Conservation (phyloP, 2,329 filamentous ascomycete species). For the Verticillium longisporum region DNA sequence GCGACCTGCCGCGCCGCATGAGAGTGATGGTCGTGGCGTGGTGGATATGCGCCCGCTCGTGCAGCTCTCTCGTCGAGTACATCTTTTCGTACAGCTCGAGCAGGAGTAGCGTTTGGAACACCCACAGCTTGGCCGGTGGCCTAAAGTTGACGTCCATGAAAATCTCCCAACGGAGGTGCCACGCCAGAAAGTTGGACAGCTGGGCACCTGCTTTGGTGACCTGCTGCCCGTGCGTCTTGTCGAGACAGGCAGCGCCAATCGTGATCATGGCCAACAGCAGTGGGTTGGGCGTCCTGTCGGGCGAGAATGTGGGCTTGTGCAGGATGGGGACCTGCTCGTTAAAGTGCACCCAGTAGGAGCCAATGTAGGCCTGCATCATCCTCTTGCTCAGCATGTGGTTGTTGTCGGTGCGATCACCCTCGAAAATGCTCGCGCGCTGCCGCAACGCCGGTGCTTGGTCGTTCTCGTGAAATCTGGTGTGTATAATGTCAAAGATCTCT, state of each 20-base stretch:
- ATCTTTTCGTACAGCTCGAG: slow-evolving; percentile 96
- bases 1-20: slow-evolving; percentile 86
- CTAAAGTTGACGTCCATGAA: slow-evolving; percentile 88
- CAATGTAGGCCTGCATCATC: slow-evolving; percentile 95
- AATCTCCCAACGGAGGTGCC: slow-evolving; percentile 92
- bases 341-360: slow-evolving; percentile 91
- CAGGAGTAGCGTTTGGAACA: slow-evolving; percentile 85
- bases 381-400: slow-evolving; percentile 69
- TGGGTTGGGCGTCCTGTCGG: slow-evolving; percentile 78
- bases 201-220: slow-evolving; percentile 72
- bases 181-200: slow-evolving; percentile 82
- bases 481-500: slow-evolving; percentile 77
- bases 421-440: slow-evolving; percentile 69
- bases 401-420: slow-evolving; percentile 65
- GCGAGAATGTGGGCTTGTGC: slow-evolving; percentile 88
- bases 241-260: slow-evolving; percentile 83
- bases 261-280: slow-evolving; percentile 85
- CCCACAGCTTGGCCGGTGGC: slow-evolving; percentile 90
- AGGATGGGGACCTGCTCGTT: slow-evolving; percentile 91
- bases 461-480: slow-evolving; percentile 72
- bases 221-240: slow-evolving; percentile 70
- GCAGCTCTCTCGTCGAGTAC: slow-evolving; percentile 85
- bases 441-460: slow-evolving; percentile 67
- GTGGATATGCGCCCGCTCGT: slow-evolving; percentile 93
- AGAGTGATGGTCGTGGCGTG: slow-evolving; percentile 92